Base-by-base conservation (phyloP, 257 asterid species). In the Scutellaria barbata region DNA sequence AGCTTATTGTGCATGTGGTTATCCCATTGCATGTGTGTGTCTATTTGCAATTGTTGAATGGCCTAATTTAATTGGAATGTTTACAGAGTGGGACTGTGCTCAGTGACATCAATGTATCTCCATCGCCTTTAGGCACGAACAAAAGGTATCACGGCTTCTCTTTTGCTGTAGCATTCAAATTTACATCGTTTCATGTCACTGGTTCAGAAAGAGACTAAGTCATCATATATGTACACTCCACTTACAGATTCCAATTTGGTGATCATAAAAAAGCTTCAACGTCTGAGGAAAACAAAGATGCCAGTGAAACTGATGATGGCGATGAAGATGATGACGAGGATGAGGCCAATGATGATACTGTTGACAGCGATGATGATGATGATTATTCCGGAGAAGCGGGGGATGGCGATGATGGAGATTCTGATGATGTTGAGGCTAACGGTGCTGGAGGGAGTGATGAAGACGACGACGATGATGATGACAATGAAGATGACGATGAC, bases 261-360 rank as follows among this genome's bases (percentile, higher is more conserved):
- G 79, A 73, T 46, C 59, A 7, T 43, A 56, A 73, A 30, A 68
- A 78, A 25, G 73, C 51, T 57, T 8, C 64, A 4, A 13, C 46
- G 33, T 30, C 63, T 0, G 76, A 78, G 69, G 82, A 78, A 68
- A 74, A 55, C 70, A 68, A 68, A 25, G 82, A 78, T 73, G 76
- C 63, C 7, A 55, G 35, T 33, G 82, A 78, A 4, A 68, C 72
- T 62, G 73, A 68, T 6, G 78, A 54, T 52, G 74, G 52, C 8
- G 78, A 57, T 0, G 69, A 35, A 0, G 73, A 77, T 4, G 75
- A 67, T 1, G 79, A 78, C 1, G 79, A 37, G 7, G 81, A 66
- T 0, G 63, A 54, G 35, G 35, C 35, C 25, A 54, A 54, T 25
- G 68, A 54, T 6, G 72, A 42, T 48, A 77, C 5, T 8, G 79